A percentile compares a stretch with the other conserved stretches of the same genome.
These are phyloP conservation scores for Solanum etuberosum DNA, from an alignment of 257 asterid species.

Conservation along the genomic window DNA sequence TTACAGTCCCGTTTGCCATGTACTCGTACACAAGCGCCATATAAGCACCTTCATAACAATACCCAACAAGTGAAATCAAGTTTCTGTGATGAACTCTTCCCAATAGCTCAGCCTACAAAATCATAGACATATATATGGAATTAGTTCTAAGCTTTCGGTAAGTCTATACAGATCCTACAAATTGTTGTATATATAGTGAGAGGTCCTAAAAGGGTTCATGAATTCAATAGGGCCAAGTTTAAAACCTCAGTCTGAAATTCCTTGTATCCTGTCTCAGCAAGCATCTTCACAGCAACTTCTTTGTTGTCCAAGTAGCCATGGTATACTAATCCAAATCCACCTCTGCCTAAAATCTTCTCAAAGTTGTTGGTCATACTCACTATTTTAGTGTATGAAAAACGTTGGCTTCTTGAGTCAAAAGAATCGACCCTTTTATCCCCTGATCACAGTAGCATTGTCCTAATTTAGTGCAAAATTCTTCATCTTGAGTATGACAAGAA, in stretches of 20 bases:
- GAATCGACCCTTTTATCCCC: not conserved
- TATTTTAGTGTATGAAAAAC: conserved; percentile 15
- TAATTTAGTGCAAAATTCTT: not conserved
- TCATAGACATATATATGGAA: not conserved
- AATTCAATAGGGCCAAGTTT: not conserved
- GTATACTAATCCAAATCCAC: conserved; percentile 44
- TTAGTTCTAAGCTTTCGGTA: not conserved
- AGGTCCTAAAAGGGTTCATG: not conserved
- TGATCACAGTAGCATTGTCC: not conserved
- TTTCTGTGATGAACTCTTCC: conserved; percentile 34
- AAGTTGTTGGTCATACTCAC: conserved; percentile 13
- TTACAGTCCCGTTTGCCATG: conserved; percentile 28
- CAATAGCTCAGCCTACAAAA: conserved; percentile 32
- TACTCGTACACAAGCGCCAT: conserved; percentile 38
- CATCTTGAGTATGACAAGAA: not conserved
- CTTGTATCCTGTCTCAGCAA: conserved; percentile 8
- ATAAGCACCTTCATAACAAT: conserved; percentile 22
- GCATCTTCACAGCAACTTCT: conserved; percentile 40
- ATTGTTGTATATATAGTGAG: not conserved
- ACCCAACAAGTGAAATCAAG: conserved; percentile 23
- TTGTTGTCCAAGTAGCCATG: conserved; percentile 10
- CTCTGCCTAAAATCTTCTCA: conserved; percentile 23
- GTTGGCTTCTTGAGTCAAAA: conserved; percentile 2
- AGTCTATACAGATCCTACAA: not conserved
- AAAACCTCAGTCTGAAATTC: conserved; percentile 28